Conservation (phyloP, 1,284 basidiomycete species). For the Sporisorium scitamineum region DNA sequence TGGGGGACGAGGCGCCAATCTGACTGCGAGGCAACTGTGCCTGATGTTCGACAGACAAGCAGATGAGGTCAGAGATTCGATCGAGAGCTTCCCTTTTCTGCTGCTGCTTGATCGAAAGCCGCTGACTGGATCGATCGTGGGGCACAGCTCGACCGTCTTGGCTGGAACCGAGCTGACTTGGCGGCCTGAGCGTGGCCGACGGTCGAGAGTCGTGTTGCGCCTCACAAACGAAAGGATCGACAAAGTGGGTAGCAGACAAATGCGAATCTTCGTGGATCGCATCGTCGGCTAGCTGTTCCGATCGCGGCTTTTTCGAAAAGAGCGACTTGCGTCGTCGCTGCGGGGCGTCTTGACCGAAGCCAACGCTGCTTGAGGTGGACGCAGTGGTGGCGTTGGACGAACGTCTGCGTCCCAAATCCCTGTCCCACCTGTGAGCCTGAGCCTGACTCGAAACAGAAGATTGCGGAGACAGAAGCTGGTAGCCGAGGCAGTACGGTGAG, state of each 20-base stretch:
- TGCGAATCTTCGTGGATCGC: background rate
- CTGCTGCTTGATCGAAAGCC: constrained; percentile 20
- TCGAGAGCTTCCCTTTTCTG: constrained; percentile 33
- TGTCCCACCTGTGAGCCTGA: constrained; percentile 6
- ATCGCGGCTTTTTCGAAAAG: constrained; percentile 30
- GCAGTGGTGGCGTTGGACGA: constrained; percentile 35
- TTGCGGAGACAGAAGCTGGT: constrained; percentile 22
- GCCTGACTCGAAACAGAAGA: constrained; percentile 2
- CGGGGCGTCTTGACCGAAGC: background rate
- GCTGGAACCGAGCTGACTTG: background rate
- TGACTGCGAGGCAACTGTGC: constrained; percentile 6
- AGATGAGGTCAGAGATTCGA: constrained; percentile 34
- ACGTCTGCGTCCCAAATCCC: constrained; percentile 19
- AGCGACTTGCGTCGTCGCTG: constrained; percentile 33
- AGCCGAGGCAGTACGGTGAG: constrained; percentile 30
- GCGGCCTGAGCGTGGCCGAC: background rate
- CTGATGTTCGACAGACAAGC: constrained; percentile 27
- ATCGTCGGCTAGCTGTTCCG: constrained; percentile 6
- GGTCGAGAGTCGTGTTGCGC: background rate
- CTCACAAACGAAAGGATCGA: constrained; percentile 24
- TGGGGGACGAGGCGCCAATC: constrained; percentile 17
- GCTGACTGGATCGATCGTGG: constrained; percentile 5
- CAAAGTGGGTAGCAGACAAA: background rate
- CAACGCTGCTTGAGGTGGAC: constrained; percentile 14
- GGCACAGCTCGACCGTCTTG: background rate